A percentile compares a stretch with the other conserved stretches of the same genome.
Conservation (phyloP, 2,329 filamentous ascomycete genomes). For the Fusarium anguioides region DNA sequence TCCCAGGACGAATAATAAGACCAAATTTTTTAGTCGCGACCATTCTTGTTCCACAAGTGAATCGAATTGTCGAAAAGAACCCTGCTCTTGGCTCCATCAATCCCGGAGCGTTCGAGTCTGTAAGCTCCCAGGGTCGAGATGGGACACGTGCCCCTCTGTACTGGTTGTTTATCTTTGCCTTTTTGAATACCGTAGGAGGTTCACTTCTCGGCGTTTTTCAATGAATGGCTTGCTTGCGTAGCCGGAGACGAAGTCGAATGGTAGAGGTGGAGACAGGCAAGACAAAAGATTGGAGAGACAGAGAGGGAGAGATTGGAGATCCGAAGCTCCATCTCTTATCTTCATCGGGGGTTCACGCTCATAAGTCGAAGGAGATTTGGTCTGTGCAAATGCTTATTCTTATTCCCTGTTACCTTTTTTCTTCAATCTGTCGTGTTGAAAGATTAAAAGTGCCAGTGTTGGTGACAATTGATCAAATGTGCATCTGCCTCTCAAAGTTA, state of each 20-base stretch:
- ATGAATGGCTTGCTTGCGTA: constrained; percentile 13
- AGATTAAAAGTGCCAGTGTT: background rate
- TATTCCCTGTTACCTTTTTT: background rate
- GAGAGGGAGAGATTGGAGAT: constrained; percentile 37
- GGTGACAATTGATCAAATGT: constrained; percentile 8
- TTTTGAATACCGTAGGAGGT: constrained; percentile 8
- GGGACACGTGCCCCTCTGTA: constrained; percentile 44
- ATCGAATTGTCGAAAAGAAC: constrained; percentile 15
- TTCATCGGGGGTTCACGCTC: background rate
- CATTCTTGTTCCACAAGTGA: constrained; percentile 8
- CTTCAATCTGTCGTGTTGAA: constrained; percentile 1
- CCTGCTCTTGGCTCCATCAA: constrained; percentile 13
- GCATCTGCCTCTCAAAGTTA: too few species aligned
- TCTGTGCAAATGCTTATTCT: constrained; percentile 29
- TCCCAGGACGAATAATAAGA: constrained; percentile 32
- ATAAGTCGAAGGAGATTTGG: constrained; percentile 7
- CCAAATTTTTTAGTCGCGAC: constrained; percentile 17
- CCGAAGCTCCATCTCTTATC: constrained; percentile 18
- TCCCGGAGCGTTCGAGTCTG: constrained; percentile 7
- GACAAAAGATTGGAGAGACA: constrained; percentile 33
- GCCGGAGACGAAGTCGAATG: background rate
- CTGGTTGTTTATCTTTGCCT: constrained; percentile 32
- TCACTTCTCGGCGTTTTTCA: background rate
- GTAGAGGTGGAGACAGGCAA: constrained; percentile 29
- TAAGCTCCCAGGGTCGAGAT: constrained; percentile 23